Conservation (phyloP, 306 rosid genomes). For the Dalbergia oliveri region DNA sequence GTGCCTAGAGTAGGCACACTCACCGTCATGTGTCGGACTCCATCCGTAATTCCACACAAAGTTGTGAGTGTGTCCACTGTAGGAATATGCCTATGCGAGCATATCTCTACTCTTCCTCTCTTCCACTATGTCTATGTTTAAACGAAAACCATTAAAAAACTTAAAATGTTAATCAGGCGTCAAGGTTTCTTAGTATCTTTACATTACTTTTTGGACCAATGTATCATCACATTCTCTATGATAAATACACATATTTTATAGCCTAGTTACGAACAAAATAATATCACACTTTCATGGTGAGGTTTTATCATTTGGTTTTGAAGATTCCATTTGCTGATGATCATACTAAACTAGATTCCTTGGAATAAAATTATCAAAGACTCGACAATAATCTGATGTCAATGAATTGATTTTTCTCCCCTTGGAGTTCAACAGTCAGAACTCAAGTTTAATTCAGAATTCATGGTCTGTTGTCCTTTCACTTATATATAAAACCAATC, state of each 20-base stretch:
- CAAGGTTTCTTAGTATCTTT: conserved; percentile 22
- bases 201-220: conserved; percentile 34
- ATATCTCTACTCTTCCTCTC: conserved; percentile 30
- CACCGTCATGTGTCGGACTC: conserved; percentile 1
- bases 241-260: conserved; percentile 4
- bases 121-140: conserved; percentile 7
- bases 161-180: conserved; percentile 16
- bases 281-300: background rate
- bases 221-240: conserved; percentile 6
- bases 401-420: conserved; percentile 1
- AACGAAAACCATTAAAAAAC: conserved; percentile 29
- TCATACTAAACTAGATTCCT: conserved; percentile 29
- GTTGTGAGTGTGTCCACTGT: conserved; percentile 1
- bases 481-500: conserved; percentile 2
- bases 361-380: background rate
- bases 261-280: background rate
- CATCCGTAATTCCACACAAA: conserved; percentile 5
- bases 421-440: conserved; percentile 27
- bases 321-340: conserved; percentile 4
- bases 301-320: background rate
- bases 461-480: conserved; percentile 7
- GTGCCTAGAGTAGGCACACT: conserved; percentile 6
- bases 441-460: conserved; percentile 6
- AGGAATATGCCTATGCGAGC: conserved; percentile 13
- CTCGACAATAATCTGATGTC: conserved; percentile 5